phyloP scores from a whole-genome alignment of 306 rosid species.

The Macrotyloma uniflorum region DNA sequence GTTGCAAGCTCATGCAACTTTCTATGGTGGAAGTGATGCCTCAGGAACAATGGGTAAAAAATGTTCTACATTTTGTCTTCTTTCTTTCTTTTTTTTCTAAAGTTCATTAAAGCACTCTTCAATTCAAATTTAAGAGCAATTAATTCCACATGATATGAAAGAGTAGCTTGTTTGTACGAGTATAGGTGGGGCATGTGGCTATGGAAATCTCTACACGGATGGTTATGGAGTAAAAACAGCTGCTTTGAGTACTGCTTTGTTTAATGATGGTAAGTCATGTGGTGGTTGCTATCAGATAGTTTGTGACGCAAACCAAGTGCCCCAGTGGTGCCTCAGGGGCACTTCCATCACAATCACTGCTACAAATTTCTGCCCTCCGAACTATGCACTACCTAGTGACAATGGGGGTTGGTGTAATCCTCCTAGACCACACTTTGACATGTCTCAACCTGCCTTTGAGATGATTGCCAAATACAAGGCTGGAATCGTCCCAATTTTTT shows the following conservation, averaged over 20 bases:
- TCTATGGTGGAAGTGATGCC: constrained; percentile 76
- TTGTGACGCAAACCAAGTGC: constrained; percentile 52
- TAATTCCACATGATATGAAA: neutral
- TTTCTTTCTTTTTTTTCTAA: neutral
- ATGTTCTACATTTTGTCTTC: neutral
- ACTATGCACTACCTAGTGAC: constrained; percentile 49
- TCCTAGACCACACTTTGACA: constrained; percentile 67
- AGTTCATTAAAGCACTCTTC: neutral
- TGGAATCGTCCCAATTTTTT: constrained; percentile 56
- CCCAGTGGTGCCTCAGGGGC: constrained; percentile 65
- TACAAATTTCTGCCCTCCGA: constrained; percentile 80
- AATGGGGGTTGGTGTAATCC: constrained; percentile 79
- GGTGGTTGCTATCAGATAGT: constrained; percentile 72
- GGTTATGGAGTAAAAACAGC: constrained; percentile 69
- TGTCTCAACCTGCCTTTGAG: constrained; percentile 65
- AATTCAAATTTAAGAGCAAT: neutral
- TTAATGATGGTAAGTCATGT: constrained; percentile 62
- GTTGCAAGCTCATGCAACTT: constrained; percentile 63
- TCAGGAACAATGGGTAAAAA: constrained; percentile 68
- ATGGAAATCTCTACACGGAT: constrained; percentile 54
- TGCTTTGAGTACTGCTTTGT: constrained; percentile 69
- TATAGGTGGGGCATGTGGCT: constrained; percentile 81
- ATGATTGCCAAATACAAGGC: constrained; percentile 59
- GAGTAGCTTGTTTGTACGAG: constrained; percentile 5
- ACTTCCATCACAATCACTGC: constrained; percentile 64